Percentiles rank a stretch among this genome's conserved stretches.
Evolutionary conservation across 768 basidiomycete genomes (phyloP).

Genomic region (Sutorius australiensis): DNA sequence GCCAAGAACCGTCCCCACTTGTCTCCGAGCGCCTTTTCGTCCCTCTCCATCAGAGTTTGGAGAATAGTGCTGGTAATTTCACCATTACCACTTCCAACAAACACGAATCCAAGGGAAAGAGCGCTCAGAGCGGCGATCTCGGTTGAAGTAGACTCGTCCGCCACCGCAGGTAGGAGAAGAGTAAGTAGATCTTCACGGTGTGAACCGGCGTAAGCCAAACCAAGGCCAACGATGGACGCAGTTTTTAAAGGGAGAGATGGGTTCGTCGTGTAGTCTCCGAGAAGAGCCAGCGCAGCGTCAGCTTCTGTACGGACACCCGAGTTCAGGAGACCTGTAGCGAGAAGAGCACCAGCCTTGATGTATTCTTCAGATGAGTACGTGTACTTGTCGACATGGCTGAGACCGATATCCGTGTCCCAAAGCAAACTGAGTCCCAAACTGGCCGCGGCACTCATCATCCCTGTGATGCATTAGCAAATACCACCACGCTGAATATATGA

Average conservation of each 20-base stretch:
- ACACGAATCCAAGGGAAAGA: slow-evolving; percentile 89
- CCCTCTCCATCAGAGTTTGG: slow-evolving; percentile 86
- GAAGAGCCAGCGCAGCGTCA: slow-evolving; percentile 86
- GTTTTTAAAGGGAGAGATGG: slow-evolving; percentile 80
- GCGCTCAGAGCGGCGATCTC: slow-evolving; percentile 86
- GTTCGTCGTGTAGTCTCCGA: slow-evolving; percentile 87
- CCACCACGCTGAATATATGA: background rate
- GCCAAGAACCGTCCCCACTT: slow-evolving; percentile 94
- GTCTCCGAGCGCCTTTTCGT: slow-evolving; percentile 73
- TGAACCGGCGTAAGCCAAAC: slow-evolving; percentile 92
- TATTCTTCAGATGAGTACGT: slow-evolving; percentile 94
- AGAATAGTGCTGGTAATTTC: slow-evolving; percentile 87
- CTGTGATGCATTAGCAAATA: slow-evolving; percentile 35
- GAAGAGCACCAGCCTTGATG: slow-evolving; percentile 95
- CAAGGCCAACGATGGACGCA: slow-evolving; percentile 88
- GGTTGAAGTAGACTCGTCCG: slow-evolving; percentile 80
- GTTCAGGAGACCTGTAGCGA: slow-evolving; percentile 93
- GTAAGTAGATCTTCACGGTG: slow-evolving; percentile 80
- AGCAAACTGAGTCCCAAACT: slow-evolving; percentile 89
- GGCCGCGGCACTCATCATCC: slow-evolving; percentile 96
- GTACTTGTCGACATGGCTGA: slow-evolving; percentile 95
- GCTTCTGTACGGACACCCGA: slow-evolving; percentile 87
- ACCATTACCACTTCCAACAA: slow-evolving; percentile 92
- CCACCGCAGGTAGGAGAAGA: slow-evolving; percentile 74
- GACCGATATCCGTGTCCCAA: slow-evolving; percentile 94